phyloP scores from a whole-genome alignment of 1,139 yeast genomes.

The Blastobotrys aristatus region DNA sequence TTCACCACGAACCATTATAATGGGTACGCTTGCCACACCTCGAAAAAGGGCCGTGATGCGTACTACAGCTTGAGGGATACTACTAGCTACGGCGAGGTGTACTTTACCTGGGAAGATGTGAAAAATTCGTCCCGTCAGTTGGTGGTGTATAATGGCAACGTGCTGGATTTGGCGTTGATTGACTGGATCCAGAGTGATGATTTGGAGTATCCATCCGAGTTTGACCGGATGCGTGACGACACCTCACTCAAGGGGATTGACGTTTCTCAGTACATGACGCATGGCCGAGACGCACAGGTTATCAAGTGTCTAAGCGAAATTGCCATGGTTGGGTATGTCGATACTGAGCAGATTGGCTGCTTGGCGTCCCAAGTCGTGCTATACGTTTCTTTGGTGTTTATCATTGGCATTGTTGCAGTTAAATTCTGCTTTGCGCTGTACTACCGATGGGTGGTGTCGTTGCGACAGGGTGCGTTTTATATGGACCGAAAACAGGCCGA shows the following conservation, averaged over 20 bases:
- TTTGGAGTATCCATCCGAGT: slow-evolving; percentile 64
- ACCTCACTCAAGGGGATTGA: slow-evolving; percentile 65
- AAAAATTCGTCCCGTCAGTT: slow-evolving; percentile 65
- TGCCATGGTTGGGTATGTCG: slow-evolving; percentile 81
- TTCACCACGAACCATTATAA: slow-evolving; percentile 53
- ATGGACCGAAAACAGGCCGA: slow-evolving; percentile 51
- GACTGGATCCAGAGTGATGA: slow-evolving; percentile 69
- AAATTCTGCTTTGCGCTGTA: slow-evolving; percentile 85
- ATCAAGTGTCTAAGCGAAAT: slow-evolving; percentile 87
- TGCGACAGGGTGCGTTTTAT: slow-evolving; percentile 71
- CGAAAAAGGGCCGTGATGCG: slow-evolving; percentile 57
- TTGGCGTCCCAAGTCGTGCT: slow-evolving; percentile 84
- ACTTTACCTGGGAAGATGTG: slow-evolving; percentile 86
- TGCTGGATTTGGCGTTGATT: slow-evolving; percentile 70
- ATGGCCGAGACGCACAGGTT: slow-evolving; percentile 59
- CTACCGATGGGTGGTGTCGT: slow-evolving; percentile 77
- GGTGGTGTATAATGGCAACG: slow-evolving; percentile 83
- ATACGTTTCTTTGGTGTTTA: slow-evolving; percentile 73
- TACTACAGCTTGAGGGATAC: slow-evolving; percentile 56
- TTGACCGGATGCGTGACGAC: slow-evolving; percentile 58
- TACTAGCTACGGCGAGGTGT: slow-evolving; percentile 58
- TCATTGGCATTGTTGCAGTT: slow-evolving; percentile 67
- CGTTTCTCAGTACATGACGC: slow-evolving; percentile 69
- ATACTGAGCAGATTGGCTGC: slow-evolving; percentile 91
- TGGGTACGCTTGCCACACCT: slow-evolving; percentile 93